A percentile compares a stretch with the other conserved stretches of the same genome.
Conservation (phyloP, 352 stramenopile species). For the Globisporangium recalcitrans region DNA sequence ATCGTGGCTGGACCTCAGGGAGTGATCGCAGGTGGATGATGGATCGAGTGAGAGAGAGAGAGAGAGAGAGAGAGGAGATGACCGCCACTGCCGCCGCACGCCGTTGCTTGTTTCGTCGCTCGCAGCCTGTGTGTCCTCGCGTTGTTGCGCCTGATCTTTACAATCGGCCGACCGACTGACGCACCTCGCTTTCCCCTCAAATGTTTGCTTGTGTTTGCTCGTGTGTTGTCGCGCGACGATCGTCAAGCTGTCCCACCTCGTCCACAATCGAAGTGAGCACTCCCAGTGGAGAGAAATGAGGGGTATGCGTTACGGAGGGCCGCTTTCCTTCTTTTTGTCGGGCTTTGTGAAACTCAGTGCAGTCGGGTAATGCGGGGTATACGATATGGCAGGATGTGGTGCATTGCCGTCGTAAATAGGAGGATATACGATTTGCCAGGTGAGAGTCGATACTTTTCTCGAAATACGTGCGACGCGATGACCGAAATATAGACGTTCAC, state of each 20-base stretch:
- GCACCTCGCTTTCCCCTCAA: constrained; percentile 3
- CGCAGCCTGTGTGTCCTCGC: background rate
- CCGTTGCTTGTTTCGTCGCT: background rate
- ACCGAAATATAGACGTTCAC: background rate
- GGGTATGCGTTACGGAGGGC: too few relatives aligned
- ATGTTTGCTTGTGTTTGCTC: background rate
- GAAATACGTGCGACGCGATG: too few relatives aligned
- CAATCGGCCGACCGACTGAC: constrained; percentile 4
- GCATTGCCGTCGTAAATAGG: too few relatives aligned
- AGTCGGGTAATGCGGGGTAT: too few relatives aligned
- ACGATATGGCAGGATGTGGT: too few relatives aligned
- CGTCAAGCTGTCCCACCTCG: background rate
- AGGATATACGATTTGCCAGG: background rate
- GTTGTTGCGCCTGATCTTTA: constrained; percentile 1
- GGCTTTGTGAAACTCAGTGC: too few relatives aligned
- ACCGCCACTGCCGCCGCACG: background rate
- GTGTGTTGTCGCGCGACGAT: background rate
- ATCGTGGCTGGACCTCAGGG: constrained; percentile 10
- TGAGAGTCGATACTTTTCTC: background rate
- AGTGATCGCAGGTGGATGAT: background rate
- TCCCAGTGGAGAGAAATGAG: too few relatives aligned
- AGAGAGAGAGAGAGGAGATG: background rate
- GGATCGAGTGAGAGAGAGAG: too few relatives aligned
- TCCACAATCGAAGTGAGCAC: background rate
- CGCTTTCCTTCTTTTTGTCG: too few relatives aligned